A percentile compares a stretch with the other conserved stretches of the same genome.
phyloP scores from a whole-genome alignment of 2,329 filamentous ascomycete species.

The Pleurostoma richardsiae region DNA sequence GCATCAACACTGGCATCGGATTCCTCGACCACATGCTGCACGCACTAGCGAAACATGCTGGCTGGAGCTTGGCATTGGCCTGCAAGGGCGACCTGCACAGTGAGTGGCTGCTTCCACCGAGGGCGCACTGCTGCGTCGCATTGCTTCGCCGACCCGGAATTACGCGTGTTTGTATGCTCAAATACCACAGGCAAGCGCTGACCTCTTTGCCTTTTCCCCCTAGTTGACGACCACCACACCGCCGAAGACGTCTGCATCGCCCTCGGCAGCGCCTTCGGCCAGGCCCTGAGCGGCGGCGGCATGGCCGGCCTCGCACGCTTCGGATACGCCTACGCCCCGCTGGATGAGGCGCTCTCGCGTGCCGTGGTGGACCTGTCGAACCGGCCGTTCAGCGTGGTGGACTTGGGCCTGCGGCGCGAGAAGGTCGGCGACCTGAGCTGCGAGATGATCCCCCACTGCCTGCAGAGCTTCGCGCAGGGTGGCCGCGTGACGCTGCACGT shows the following conservation, averaged over 20 bases:
- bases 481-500: constrained; percentile 93
- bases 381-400: constrained; percentile 77
- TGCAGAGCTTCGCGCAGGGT: constrained; percentile 89
- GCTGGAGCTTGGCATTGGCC: constrained; percentile 81
- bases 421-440: constrained; percentile 89
- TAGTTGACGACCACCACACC: constrained; percentile 98
- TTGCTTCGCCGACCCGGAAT: no score
- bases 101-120: constrained; percentile 34
- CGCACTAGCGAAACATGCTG: constrained; percentile 89
- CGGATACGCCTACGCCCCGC: constrained; percentile 84
- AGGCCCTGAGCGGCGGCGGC: constrained; percentile 65
- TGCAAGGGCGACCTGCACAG: constrained; percentile 90
- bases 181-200: not conserved
- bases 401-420: constrained; percentile 82
- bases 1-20: constrained; percentile 87
- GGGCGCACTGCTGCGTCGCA: no score
- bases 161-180: no score
- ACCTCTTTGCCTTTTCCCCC: not conserved
- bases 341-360: constrained; percentile 91
- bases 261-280: constrained; percentile 78
- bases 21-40: constrained; percentile 99
- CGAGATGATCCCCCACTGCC: constrained; percentile 96
- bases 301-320: constrained; percentile 77
- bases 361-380: constrained; percentile 95
- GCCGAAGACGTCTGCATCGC: constrained; percentile 94